Percentiles rank a stretch among this genome's conserved stretches.
These are phyloP conservation scores for Takashimella tepidaria DNA, from an alignment of 1,284 basidiomycete species.

Conservation along the genomic window DNA sequence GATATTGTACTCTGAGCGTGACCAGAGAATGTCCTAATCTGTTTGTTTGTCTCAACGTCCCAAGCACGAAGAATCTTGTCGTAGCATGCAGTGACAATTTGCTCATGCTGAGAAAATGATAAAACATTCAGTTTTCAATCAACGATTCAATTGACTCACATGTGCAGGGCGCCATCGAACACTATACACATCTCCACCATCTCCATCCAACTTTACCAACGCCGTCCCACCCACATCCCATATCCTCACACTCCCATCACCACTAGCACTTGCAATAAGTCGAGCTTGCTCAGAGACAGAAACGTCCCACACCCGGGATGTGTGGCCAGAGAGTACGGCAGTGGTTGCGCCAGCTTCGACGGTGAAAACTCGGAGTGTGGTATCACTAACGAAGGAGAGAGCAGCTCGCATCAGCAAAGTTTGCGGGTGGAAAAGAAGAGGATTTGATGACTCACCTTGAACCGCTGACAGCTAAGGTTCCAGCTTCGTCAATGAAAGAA, in stretches of 20 bases:
- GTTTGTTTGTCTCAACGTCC: conserved; percentile 48
- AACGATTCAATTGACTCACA: conserved; percentile 20
- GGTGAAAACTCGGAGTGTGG: conserved; percentile 40
- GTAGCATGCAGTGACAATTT: conserved; percentile 49
- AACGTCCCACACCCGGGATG: conserved; percentile 50
- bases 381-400: too few species aligned
- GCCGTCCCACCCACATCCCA: conserved; percentile 34
- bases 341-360: conserved; percentile 19
- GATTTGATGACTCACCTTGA: conserved; percentile 47
- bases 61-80: conserved; percentile 51
- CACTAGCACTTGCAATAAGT: conserved; percentile 45
- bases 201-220: conserved; percentile 20
- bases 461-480: conserved; percentile 46
- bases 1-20: conserved; percentile 49
- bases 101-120: conserved; percentile 21
- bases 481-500: conserved; percentile 46
- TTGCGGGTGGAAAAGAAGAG: too few species aligned
- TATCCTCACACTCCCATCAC: conserved; percentile 50
- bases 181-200: conserved; percentile 50
- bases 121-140: not conserved
- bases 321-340: conserved; percentile 44
- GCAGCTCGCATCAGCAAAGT: too few species aligned
- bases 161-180: conserved; percentile 48
- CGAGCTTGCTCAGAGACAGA: conserved; percentile 32
- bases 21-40: conserved; percentile 51